Evolutionary conservation across 2,329 filamentous ascomycete genomes (phyloP).

Genomic region (Diaporthe sp.): DNA sequence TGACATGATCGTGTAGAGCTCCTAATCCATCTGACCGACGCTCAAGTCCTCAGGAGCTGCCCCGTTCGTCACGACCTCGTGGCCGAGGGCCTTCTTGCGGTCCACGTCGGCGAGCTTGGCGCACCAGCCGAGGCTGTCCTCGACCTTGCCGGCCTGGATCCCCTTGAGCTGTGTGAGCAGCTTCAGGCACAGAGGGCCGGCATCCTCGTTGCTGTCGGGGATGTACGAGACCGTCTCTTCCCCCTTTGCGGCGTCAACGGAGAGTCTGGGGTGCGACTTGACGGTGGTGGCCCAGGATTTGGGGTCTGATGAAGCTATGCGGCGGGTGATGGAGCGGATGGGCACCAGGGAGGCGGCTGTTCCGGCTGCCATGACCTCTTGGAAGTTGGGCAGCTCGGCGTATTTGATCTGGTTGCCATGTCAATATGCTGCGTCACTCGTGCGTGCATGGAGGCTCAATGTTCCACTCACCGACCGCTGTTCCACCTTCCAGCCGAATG

Average conservation of each 20-base stretch:
- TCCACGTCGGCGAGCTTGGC: constrained; percentile 58
- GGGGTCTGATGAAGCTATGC: constrained; percentile 50
- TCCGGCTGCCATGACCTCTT: constrained; percentile 89
- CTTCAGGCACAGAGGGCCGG: constrained; percentile 78
- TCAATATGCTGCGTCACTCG: not conserved
- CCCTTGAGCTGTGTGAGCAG: constrained; percentile 82
- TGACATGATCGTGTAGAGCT: not conserved
- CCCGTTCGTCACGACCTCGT: constrained; percentile 40
- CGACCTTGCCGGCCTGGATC: constrained; percentile 83
- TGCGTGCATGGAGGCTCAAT: not conserved
- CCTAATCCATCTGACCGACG: constrained; percentile 50
- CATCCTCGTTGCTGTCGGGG: constrained; percentile 68
- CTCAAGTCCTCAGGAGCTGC: constrained; percentile 38
- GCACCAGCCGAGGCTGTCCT: constrained; percentile 83
- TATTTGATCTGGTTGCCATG: constrained; percentile 66
- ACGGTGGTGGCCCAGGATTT: constrained; percentile 50
- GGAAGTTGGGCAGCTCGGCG: constrained; percentile 62
- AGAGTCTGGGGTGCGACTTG: constrained; percentile 50
- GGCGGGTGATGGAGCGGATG: constrained; percentile 88
- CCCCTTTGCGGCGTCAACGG: constrained; percentile 44
- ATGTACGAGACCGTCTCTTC: constrained; percentile 68
- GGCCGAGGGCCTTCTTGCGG: constrained; percentile 49
- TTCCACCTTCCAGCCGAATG: constrained; percentile 88
- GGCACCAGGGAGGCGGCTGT: constrained; percentile 93
- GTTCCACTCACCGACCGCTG: constrained; percentile 67